A percentile compares a stretch with the other conserved stretches of the same genome.
Evolutionary conservation across 73 alveolate species (phyloP).

Genomic region (Urostyla sp.): DNA sequence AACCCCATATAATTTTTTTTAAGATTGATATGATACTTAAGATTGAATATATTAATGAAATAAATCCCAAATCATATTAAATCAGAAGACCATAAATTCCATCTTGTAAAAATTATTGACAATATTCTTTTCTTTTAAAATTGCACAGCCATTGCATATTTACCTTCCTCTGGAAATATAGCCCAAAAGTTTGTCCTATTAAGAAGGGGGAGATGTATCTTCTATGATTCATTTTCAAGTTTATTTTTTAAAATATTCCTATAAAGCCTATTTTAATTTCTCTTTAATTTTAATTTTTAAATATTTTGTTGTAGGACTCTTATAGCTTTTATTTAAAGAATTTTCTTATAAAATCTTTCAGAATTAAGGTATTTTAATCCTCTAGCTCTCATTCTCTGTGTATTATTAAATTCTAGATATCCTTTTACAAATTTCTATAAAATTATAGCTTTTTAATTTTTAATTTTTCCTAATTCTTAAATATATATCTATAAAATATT

Average conservation of each 20-base stretch:
- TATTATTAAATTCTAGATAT: background rate
- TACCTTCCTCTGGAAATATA: slow-evolving; percentile 38
- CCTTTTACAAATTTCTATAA: slow-evolving; percentile 4
- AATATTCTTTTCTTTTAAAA: slow-evolving; percentile 40
- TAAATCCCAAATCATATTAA: slow-evolving; percentile 16
- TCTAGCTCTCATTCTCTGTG: background rate
- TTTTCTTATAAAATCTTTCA: background rate
- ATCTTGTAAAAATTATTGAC: slow-evolving; percentile 13
- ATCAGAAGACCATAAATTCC: slow-evolving; percentile 10
- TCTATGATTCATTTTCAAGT: background rate
- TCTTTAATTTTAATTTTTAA: background rate
- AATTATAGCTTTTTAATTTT: background rate
- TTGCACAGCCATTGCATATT: slow-evolving; percentile 53
- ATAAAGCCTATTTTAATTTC: background rate
- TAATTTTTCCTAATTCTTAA: background rate
- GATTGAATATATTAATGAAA: no score
- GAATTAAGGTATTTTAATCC: background rate
- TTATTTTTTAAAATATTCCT: slow-evolving; percentile 4
- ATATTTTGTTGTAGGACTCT: background rate
- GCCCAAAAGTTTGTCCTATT: slow-evolving; percentile 39
- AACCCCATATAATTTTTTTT: background rate
- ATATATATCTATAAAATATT: background rate
- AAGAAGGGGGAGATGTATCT: background rate
- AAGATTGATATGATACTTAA: no score
- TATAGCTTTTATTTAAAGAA: background rate